Evolutionary conservation across 805 yeast genomes (phyloP).

Genomic region (Ogataea polymorpha): DNA sequence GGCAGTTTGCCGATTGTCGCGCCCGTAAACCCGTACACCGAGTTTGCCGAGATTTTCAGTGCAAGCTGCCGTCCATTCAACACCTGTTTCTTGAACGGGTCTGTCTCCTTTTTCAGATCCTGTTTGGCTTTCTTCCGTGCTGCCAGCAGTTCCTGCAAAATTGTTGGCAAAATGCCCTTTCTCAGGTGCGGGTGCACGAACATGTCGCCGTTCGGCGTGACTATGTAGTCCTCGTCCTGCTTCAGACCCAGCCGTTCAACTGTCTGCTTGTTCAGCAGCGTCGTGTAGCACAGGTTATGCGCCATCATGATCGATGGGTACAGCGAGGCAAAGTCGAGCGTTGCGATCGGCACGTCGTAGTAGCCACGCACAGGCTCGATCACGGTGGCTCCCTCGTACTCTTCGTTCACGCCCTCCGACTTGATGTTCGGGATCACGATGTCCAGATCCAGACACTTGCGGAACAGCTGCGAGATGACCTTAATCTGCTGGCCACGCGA

Average conservation of each 20-base stretch:
- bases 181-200: conserved; percentile 70
- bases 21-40: conserved; percentile 98
- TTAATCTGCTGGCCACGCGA: conserved; percentile 97
- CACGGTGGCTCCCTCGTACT: conserved; percentile 98
- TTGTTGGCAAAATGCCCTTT: conserved; percentile 88
- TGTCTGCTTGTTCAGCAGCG: conserved; percentile 67
- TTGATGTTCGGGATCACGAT: conserved; percentile 89
- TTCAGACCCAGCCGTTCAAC: conserved; percentile 61
- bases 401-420: conserved; percentile 79
- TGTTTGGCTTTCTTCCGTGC: conserved; percentile 94
- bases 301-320: conserved; percentile 99
- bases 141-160: conserved; percentile 77
- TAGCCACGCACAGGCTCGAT: conserved; percentile 96
- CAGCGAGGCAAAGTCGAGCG: conserved; percentile 94
- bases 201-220: conserved; percentile 88
- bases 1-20: conserved; percentile 98
- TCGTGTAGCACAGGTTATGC: conserved; percentile 93
- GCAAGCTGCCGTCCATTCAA: conserved; percentile 97
- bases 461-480: conserved; percentile 89
- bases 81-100: conserved; percentile 90
- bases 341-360: conserved; percentile 95
- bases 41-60: conserved; percentile 92
- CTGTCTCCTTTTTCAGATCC: conserved; percentile 88
- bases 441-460: conserved; percentile 85
- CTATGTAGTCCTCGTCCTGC: conserved; percentile 74